Base-by-base conservation (phyloP, 257 asterid genomes). In the Scutellaria minor region DNA sequence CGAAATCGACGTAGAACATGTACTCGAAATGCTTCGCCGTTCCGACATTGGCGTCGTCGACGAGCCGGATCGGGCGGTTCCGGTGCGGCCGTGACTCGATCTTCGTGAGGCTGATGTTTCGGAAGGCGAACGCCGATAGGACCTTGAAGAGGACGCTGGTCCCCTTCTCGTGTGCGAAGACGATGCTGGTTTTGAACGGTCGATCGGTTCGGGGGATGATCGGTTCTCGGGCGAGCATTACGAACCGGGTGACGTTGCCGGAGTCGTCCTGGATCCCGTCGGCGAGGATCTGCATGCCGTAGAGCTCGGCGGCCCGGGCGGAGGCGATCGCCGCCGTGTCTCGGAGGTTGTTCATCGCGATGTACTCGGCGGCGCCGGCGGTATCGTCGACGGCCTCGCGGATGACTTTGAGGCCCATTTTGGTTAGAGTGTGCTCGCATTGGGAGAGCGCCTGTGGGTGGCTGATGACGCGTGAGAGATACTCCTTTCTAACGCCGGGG, bases 21-120 rank as follows among this genome's bases (percentile, higher is more conserved):
- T 95, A 95, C 84, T 95, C 98, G 78, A 95, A 95, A 58, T 92
- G 98, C 89, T 95, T 95, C 5, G 97, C 98, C 14, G 97, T 91
- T 1, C 98, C 98, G 9, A 88, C 90, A 68, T 89, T 91, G 0
- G 90, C 99, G 75, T 88, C 97, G 81, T 92, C 99, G 8, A 87
- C 97, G 6, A 90, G 61, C 52, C 97, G 67, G 58, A 92, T 90
- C 37, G 99, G 99, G 9, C 90, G 85, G 78, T 85, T 67, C 35
- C 97, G 87, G 77, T 87, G 98, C 7, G 99, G 99, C 63, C 99
- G 74, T 61, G 99, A 90, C 77, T 95, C 99, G 74, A 95, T 92
- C 77, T 95, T 95, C 1, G 97, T 90, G 40, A 95, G 71, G 71
- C 86, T 92, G 78, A 95, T 95, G 83, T 92, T 86, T 20, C 99